A percentile compares a stretch with the other conserved stretches of the same genome.
Evolutionary conservation across 2,329 filamentous ascomycete species (phyloP).

Genomic region (Fusarium pseudonygamai): DNA sequence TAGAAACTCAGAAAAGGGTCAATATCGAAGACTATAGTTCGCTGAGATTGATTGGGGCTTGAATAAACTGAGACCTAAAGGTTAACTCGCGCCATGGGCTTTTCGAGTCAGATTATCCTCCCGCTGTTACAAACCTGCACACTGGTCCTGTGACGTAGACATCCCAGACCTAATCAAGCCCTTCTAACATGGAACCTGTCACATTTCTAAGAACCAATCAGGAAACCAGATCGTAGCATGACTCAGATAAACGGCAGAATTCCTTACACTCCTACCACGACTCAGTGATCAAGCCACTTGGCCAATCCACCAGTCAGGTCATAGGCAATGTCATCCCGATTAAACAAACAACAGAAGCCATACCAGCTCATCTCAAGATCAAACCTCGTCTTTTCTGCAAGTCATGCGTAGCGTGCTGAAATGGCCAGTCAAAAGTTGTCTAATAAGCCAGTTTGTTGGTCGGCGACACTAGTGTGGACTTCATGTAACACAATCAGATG

Average conservation of each 20-base stretch:
- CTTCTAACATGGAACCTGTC: too few species aligned
- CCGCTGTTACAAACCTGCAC: too few species aligned
- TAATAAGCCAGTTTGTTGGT: not conserved
- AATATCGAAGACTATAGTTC: too few species aligned
- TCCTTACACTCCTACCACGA: too few species aligned
- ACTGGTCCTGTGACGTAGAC: too few species aligned
- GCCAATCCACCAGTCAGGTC: not conserved
- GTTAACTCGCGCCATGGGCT: too few species aligned
- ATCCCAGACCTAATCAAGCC: too few species aligned
- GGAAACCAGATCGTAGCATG: not conserved
- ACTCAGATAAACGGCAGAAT: accelerated
- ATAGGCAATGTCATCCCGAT: accelerated
- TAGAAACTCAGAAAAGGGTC: too few species aligned
- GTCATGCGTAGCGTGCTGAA: not conserved
- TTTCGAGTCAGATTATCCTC: too few species aligned
- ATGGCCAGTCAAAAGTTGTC: not conserved
- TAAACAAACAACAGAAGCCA: not conserved
- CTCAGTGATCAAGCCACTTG: not conserved
- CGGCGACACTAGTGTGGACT: not conserved
- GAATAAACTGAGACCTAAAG: too few species aligned
- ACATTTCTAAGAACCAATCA: accelerated
- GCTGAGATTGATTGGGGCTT: too few species aligned
- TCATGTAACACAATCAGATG: not conserved
- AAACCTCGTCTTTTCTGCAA: not conserved
- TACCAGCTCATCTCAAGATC: too few species aligned